Percentiles rank a stretch among this genome's conserved stretches.
These are phyloP conservation scores for Torulaspora globosa DNA, from an alignment of 1,139 yeast genomes.

Conservation along the genomic window DNA sequence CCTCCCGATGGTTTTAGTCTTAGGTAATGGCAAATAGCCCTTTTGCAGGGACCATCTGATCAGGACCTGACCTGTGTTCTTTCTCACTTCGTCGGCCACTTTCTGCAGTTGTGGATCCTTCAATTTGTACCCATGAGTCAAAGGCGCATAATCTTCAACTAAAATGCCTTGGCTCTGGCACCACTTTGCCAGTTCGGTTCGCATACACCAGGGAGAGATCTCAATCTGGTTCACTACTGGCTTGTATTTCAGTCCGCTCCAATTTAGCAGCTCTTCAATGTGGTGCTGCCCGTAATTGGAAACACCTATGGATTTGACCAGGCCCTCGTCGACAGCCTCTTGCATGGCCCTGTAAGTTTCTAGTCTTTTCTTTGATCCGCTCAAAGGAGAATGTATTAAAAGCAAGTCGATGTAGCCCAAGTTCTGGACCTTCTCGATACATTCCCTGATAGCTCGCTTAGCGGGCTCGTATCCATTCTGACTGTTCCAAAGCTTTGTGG, in stretches of 20 bases:
- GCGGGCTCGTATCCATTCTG: conserved; percentile 60
- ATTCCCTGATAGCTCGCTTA: conserved; percentile 48
- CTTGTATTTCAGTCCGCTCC: conserved; percentile 48
- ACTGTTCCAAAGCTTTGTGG: conserved; percentile 62
- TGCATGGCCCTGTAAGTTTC: conserved; percentile 62
- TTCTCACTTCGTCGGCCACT: conserved; percentile 39
- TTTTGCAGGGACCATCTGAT: conserved; percentile 53
- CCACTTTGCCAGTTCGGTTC: conserved; percentile 55
- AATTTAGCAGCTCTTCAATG: conserved; percentile 51
- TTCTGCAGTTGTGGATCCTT: conserved; percentile 46
- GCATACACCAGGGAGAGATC: conserved; percentile 74
- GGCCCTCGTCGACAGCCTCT: conserved; percentile 56
- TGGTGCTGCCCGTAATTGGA: conserved; percentile 66
- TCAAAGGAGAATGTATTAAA: conserved; percentile 58
- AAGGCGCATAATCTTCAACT: conserved; percentile 69
- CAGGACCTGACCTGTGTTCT: conserved; percentile 43
- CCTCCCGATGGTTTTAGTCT: conserved; percentile 54
- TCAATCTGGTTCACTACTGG: conserved; percentile 71
- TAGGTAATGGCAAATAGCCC: conserved; percentile 70
- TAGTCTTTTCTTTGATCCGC: conserved; percentile 48
- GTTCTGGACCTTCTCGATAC: conserved; percentile 48
- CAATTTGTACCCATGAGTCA: conserved; percentile 56
- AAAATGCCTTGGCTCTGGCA: conserved; percentile 49
- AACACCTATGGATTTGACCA: conserved; percentile 59
- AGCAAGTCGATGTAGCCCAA: conserved; percentile 46